phyloP scores from a whole-genome alignment of 192 early-diverging fungal genomes.

The Allomyces arbusculus region DNA sequence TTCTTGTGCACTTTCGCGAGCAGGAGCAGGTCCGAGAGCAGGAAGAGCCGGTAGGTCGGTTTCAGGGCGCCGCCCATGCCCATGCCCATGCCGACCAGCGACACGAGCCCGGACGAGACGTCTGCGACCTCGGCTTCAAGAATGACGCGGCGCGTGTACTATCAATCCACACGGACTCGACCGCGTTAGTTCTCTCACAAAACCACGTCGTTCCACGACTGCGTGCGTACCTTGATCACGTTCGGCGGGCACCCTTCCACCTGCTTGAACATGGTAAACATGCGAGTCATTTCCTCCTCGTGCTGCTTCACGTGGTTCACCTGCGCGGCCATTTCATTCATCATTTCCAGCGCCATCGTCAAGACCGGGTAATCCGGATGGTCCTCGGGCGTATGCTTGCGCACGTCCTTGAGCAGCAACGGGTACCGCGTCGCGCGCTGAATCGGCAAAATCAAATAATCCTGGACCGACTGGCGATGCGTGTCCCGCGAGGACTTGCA shows the following conservation, averaged over 20 bases:
- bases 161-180: too few relatives aligned
- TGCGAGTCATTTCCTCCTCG: slow-evolving; percentile 19
- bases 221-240: slow-evolving; percentile 10
- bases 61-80: too few relatives aligned
- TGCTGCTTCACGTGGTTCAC: slow-evolving; percentile 32
- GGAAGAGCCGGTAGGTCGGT: background rate
- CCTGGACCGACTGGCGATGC: slow-evolving; percentile 3
- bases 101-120: too few relatives aligned
- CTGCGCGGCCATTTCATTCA: slow-evolving; percentile 16
- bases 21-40: background rate
- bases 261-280: slow-evolving; percentile 28
- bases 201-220: too few relatives aligned
- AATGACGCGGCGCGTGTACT: slow-evolving; percentile 17
- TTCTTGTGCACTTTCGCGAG: background rate
- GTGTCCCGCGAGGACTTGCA: slow-evolving; percentile 2
- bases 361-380: slow-evolving; percentile 26
- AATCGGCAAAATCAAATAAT: slow-evolving; percentile 6
- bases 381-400: slow-evolving; percentile 18
- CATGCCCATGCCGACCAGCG: too few relatives aligned
- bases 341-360: slow-evolving; percentile 15
- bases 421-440: slow-evolving; percentile 8
- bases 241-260: slow-evolving; percentile 32
- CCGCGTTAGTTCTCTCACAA: too few relatives aligned
- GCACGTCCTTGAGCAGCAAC: slow-evolving; percentile 14
- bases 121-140: slow-evolving; percentile 16